Evolutionary conservation across 345 rosid genomes (phyloP).

Genomic region (Ailanthus altissimus): DNA sequence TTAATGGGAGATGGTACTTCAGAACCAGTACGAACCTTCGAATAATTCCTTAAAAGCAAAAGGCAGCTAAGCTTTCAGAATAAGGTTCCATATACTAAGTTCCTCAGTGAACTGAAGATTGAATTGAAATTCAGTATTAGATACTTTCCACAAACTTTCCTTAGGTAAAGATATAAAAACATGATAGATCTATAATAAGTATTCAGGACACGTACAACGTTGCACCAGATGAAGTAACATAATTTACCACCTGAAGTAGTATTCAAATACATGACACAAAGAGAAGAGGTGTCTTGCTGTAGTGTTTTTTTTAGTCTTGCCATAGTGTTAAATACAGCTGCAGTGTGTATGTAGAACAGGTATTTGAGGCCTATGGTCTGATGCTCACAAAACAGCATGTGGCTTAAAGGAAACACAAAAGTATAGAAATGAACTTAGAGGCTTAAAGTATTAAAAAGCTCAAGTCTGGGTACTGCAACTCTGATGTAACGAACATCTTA

Average conservation of each 20-base stretch:
- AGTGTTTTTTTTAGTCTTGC: too few relatives aligned
- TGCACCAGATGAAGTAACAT: neutral
- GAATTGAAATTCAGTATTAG: neutral
- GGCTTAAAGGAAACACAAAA: neutral
- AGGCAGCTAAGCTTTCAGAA: constrained; percentile 18
- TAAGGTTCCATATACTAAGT: neutral
- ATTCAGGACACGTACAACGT: neutral
- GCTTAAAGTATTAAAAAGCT: neutral
- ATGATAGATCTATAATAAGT: neutral
- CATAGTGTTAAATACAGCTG: neutral
- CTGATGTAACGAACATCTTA: neutral
- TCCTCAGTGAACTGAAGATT: neutral
- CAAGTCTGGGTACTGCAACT: neutral
- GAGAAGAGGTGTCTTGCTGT: neutral
- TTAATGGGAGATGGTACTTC: constrained; percentile 43
- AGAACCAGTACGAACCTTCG: constrained; percentile 44
- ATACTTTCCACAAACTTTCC: constrained; percentile 12
- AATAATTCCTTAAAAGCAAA: constrained; percentile 50
- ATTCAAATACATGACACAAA: neutral
- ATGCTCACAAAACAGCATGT: neutral
- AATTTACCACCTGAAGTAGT: neutral
- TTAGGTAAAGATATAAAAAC: neutral
- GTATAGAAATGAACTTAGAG: neutral
- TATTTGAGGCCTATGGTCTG: neutral
- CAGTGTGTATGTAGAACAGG: neutral